These are phyloP conservation scores for Mimosa bimucronata DNA, from an alignment of 306 rosid species.

Conservation along the genomic window DNA sequence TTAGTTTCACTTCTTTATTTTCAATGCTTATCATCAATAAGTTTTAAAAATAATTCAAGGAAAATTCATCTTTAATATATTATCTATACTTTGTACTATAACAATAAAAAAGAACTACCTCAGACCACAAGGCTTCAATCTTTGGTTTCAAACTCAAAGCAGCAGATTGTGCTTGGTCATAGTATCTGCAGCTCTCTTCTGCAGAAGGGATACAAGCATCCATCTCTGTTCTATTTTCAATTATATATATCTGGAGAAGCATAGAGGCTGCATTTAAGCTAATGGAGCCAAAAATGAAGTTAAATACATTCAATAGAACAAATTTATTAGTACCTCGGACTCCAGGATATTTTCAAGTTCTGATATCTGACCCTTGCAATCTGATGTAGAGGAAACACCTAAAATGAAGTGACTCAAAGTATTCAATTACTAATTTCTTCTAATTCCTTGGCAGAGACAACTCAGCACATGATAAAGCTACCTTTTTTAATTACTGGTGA, in stretches of 20 bases:
- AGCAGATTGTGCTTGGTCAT: conserved; percentile 52
- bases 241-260: conserved; percentile 61
- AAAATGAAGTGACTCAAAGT: conserved; percentile 29
- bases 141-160: conserved; percentile 63
- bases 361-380: conserved; percentile 74
- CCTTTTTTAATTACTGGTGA: conserved; percentile 89
- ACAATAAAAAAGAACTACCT: conserved; percentile 53
- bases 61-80: background rate
- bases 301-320: conserved; percentile 7
- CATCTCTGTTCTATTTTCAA: conserved; percentile 71
- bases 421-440: conserved; percentile 14
- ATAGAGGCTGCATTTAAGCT: conserved; percentile 23
- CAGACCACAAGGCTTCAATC: conserved; percentile 70
- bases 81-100: background rate
- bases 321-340: conserved; percentile 59
- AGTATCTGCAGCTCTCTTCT: conserved; percentile 62
- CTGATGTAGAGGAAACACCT: conserved; percentile 74
- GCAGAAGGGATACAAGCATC: conserved; percentile 66
- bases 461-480: conserved; percentile 36
- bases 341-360: conserved; percentile 83
- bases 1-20: background rate
- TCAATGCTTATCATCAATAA: background rate
- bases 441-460: conserved; percentile 15
- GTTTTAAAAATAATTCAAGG: background rate
- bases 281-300: conserved; percentile 14